These are phyloP conservation scores for Ramaria sp. DNA, from an alignment of 768 basidiomycete species.

Conservation along the genomic window DNA sequence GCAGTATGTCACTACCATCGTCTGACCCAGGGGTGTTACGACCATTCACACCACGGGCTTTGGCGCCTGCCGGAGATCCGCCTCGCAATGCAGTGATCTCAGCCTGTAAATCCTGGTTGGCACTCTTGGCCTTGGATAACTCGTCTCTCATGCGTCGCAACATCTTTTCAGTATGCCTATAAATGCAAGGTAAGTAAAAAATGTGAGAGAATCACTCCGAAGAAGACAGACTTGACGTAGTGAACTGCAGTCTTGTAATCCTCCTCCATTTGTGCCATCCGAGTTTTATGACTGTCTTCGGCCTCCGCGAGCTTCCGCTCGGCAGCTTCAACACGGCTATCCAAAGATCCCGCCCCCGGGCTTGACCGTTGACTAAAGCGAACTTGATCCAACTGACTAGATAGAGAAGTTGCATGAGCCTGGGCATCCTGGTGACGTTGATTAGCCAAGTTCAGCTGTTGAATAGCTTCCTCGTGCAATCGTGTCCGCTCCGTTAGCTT, in stretches of 20 bases:
- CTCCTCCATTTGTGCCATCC: conserved; percentile 82
- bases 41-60: conserved; percentile 50
- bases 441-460: conserved; percentile 56
- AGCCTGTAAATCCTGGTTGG: conserved; percentile 70
- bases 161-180: conserved; percentile 94
- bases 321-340: conserved; percentile 47
- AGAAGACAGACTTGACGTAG: conserved; percentile 77
- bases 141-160: conserved; percentile 95
- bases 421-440: conserved; percentile 70
- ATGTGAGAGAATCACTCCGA: background rate
- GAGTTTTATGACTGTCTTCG: conserved; percentile 65
- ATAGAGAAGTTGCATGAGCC: conserved; percentile 51
- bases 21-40: conserved; percentile 71
- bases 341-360: conserved; percentile 23
- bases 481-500: conserved; percentile 65
- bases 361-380: conserved; percentile 33
- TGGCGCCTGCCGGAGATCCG: conserved; percentile 40
- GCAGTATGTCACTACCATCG: conserved; percentile 53
- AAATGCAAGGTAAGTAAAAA: background rate
- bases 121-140: conserved; percentile 77
- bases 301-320: conserved; percentile 73
- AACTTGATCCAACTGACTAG: conserved; percentile 54
- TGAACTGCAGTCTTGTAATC: conserved; percentile 96
- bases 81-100: conserved; percentile 69
- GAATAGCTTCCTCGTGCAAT: conserved; percentile 63